phyloP scores from a whole-genome alignment of 441 rosid genomes.

The Capsella rubella region DNA sequence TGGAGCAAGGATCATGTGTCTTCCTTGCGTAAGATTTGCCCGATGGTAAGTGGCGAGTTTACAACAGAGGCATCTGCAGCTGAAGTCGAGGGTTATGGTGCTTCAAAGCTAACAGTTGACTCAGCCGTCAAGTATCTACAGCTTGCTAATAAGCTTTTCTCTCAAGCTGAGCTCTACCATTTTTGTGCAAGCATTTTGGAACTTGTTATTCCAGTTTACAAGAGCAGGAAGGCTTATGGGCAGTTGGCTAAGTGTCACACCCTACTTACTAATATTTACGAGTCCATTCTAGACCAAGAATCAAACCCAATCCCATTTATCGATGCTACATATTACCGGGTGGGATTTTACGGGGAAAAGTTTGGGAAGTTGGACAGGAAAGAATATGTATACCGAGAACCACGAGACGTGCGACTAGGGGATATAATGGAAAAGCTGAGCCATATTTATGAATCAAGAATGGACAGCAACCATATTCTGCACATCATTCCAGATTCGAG shows the following conservation, averaged over 20 bases:
- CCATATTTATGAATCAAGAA: conserved; percentile 92
- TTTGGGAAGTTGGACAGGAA: conserved; percentile 89
- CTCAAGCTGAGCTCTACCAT: conserved; percentile 98
- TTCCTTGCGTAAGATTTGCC: conserved; percentile 91
- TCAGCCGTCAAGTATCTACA: conserved; percentile 98
- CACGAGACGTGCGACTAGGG: conserved; percentile 98
- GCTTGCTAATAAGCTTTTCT: conserved; percentile 95
- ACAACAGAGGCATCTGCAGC: conserved; percentile 96
- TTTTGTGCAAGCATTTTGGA: conserved; percentile 97
- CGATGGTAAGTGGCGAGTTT: conserved; percentile 92
- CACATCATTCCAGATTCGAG: conserved; percentile 95
- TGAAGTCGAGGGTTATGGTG: conserved; percentile 99
- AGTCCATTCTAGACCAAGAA: conserved; percentile 96
- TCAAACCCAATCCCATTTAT: conserved; percentile 95
- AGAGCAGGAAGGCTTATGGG: conserved; percentile 95
- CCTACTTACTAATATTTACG: conserved; percentile 81
- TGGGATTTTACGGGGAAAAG: conserved; percentile 93
- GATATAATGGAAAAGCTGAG: conserved; percentile 99
- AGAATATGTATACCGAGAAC: conserved; percentile 94
- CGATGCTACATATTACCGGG: conserved; percentile 98
- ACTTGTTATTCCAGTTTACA: conserved; percentile 96
- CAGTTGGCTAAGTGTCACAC: conserved; percentile 99
- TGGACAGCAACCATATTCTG: conserved; percentile 89
- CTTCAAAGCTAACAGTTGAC: conserved; percentile 99
- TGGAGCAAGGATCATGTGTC: conserved; percentile 97